Base-by-base conservation (phyloP, 371 early-diverging fungal species). In the Smittium mucronatum region DNA sequence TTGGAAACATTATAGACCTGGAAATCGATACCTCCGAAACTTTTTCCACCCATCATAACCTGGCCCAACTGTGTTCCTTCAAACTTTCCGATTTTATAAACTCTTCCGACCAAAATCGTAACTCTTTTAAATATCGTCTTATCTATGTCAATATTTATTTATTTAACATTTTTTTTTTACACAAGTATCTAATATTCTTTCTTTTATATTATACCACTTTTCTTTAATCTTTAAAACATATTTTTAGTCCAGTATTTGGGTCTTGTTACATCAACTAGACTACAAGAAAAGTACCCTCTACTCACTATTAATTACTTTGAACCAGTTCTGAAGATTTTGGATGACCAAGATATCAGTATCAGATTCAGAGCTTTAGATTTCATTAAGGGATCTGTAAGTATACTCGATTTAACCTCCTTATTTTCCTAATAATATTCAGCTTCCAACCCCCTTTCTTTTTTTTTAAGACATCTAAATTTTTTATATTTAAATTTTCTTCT, bases 291-390 rank as follows among this genome's bases (percentile, higher is more conserved):
- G 15, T 88, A 93, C 59, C 94, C 98, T 0, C 84, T 87, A 33
- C 76, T 93, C n/a, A 92, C 93, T 0, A 81, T 83, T 0, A 89
- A 90, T 65, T 91, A 94, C 73, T 85, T 87, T 69, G 91, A 90
- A 32, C 82, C 90, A 5, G 87, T 97, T 35, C 72, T 97, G 34
- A 84, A 86, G 70, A 94, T 94, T 71, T 84, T 95, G 63, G 95
- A 94, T 36, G 95, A 96, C 72, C 85, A 88, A 1, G 98, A 97
- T 75, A 82, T 90, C 64, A 89, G 89, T 74, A 95, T 97, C 72
- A 86, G 97, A 36, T 81, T 89, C 71, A 85, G 93, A 26, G 89
- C 96, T 0, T 76, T 96, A 72, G 93, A 94, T 73, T 79, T 94
- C 2, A 83, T 94, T 2, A 85, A 89, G 21, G 87, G 87, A 25